These are phyloP conservation scores for Boletus pseudo-olivaceus DNA, from an alignment of 768 basidiomycete species.

Conservation along the genomic window DNA sequence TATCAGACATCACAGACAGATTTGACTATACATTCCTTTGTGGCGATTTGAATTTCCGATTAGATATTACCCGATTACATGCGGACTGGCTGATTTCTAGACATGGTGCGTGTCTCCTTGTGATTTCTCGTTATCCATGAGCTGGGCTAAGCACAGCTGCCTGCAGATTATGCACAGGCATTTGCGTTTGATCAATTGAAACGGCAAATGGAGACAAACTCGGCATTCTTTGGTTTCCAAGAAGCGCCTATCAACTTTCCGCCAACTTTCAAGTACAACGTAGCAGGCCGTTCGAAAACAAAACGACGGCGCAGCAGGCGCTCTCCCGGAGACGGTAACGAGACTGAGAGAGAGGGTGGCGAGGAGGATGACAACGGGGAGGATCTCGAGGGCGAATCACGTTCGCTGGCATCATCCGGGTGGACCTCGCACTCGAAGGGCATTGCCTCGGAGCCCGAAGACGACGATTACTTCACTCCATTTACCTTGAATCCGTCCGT, in stretches of 20 bases:
- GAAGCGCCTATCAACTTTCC: slow-evolving; percentile 84
- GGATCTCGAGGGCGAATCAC: slow-evolving; percentile 44
- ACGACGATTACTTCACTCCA: slow-evolving; percentile 39
- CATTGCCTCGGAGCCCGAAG: slow-evolving; percentile 34
- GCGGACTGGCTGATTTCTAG: slow-evolving; percentile 91
- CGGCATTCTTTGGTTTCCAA: slow-evolving; percentile 71
- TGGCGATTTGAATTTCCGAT: slow-evolving; percentile 89
- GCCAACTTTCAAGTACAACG: slow-evolving; percentile 94
- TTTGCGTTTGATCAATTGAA: slow-evolving; percentile 88
- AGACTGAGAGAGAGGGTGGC: slow-evolving; percentile 37
- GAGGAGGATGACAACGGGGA: slow-evolving; percentile 37
- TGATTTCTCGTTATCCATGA: background rate
- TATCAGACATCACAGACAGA: slow-evolving; percentile 70
- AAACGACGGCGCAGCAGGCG: slow-evolving; percentile 37
- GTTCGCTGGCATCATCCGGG: slow-evolving; percentile 52
- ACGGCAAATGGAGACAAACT: slow-evolving; percentile 64
- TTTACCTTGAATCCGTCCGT: slow-evolving; percentile 22
- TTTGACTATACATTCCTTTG: slow-evolving; percentile 89
- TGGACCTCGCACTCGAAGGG: slow-evolving; percentile 43
- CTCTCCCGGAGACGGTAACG: slow-evolving; percentile 37
- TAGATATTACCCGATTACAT: slow-evolving; percentile 85
- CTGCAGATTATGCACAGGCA: slow-evolving; percentile 75
- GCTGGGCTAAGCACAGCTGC: slow-evolving; percentile 5
- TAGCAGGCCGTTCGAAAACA: slow-evolving; percentile 52
- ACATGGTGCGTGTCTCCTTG: slow-evolving; percentile 47